Evolutionary conservation across 192 early-diverging fungal genomes (phyloP).

Genomic region (Umbelopsis isabellina): DNA sequence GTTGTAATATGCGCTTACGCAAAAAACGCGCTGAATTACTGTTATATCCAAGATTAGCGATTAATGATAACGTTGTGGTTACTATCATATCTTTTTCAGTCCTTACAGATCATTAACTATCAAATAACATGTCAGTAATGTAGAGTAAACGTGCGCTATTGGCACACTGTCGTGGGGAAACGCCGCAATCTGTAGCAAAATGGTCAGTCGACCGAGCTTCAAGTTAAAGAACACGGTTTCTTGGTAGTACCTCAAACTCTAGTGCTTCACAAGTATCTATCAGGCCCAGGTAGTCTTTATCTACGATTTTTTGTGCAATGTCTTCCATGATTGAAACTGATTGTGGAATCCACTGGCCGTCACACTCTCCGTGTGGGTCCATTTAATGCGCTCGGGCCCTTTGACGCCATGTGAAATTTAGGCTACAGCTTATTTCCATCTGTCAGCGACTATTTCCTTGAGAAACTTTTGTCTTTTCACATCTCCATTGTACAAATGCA

Average conservation of each 20-base stretch:
- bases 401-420: conserved; percentile 14
- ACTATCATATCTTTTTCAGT: too few relatives aligned
- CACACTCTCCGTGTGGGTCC: too few relatives aligned
- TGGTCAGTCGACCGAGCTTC: background rate
- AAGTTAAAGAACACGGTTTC: background rate
- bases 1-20: conserved; percentile 3
- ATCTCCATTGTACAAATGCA: conserved; percentile 33
- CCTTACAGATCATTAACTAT: conserved; percentile 15
- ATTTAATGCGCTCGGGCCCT: too few relatives aligned
- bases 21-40: conserved; percentile 14
- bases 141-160: background rate
- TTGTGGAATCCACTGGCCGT: background rate
- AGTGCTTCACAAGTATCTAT: background rate
- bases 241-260: conserved; percentile 2
- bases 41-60: background rate
- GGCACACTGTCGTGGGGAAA: background rate
- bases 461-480: background rate
- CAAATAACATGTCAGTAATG: background rate
- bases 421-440: background rate
- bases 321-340: background rate
- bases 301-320: conserved; percentile 5
- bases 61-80: background rate
- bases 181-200: background rate
- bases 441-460: conserved; percentile 10
- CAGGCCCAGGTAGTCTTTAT: background rate